These are phyloP conservation scores for Corynespora cassiicola DNA, from an alignment of 2,329 filamentous ascomycete genomes.

Conservation along the genomic window DNA sequence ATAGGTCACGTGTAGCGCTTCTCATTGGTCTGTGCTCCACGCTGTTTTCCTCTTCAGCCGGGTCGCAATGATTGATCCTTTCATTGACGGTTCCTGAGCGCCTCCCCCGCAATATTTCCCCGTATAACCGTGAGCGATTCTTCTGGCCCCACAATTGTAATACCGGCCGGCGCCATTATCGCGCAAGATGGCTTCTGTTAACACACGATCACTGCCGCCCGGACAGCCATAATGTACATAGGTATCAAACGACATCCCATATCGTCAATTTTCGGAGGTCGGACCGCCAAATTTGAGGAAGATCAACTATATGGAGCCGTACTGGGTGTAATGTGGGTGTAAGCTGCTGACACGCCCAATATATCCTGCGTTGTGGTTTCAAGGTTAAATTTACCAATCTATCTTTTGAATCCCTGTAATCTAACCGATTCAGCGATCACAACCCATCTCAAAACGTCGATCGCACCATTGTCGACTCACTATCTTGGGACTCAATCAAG, in stretches of 20 bases:
- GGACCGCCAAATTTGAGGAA: conserved; percentile 18
- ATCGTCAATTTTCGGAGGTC: conserved; percentile 14
- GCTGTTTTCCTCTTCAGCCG: too few species aligned
- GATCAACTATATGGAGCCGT: conserved; percentile 7
- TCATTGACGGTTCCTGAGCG: conserved; percentile 38
- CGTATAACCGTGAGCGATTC: too few species aligned
- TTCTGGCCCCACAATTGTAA: too few species aligned
- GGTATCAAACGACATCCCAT: not conserved
- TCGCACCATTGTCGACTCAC: conserved; percentile 19
- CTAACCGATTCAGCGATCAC: conserved; percentile 9
- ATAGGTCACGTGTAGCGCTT: too few species aligned
- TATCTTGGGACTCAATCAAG: conserved; percentile 12
- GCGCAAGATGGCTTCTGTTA: too few species aligned
- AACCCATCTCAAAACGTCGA: conserved; percentile 14
- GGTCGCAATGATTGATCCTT: too few species aligned
- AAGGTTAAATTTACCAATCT: conserved; percentile 30
- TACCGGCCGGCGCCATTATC: too few species aligned
- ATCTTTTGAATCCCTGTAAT: conserved; percentile 22
- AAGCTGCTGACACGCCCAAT: conserved; percentile 10
- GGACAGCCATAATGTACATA: not conserved
- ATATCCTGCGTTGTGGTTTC: conserved; percentile 21
- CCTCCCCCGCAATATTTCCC: conserved; percentile 35
- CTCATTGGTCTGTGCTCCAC: too few species aligned
- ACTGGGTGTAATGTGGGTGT: conserved; percentile 12
- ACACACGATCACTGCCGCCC: too few species aligned